Evolutionary conservation across 1,284 basidiomycete genomes (phyloP).

Genomic region (Heterobasidion occidentale): DNA sequence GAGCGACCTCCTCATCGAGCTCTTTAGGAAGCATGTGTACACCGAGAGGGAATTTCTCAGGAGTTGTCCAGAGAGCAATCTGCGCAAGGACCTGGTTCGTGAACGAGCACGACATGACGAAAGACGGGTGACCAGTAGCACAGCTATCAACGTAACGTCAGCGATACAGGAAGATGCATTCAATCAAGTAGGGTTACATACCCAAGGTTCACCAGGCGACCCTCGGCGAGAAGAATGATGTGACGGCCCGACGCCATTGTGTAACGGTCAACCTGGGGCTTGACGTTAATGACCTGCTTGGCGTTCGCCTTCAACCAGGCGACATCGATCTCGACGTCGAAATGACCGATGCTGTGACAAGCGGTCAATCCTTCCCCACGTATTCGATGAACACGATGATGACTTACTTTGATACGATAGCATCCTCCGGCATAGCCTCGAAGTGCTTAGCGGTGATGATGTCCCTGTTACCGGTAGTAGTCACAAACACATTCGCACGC

Average conservation of each 20-base stretch:
- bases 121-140: conserved; percentile 89
- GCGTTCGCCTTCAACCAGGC: conserved; percentile 98
- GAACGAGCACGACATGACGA: conserved; percentile 99
- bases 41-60: conserved; percentile 85
- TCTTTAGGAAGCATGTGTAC: conserved; percentile 97
- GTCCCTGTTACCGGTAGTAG: conserved; percentile 98
- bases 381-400: not conserved
- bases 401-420: conserved; percentile 93
- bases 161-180: not conserved
- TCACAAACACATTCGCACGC: conserved; percentile 91
- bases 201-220: conserved; percentile 98
- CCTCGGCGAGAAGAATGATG: conserved; percentile 96
- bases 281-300: conserved; percentile 82
- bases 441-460: conserved; percentile 96
- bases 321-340: conserved; percentile 98
- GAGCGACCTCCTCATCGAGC: conserved; percentile 98
- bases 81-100: conserved; percentile 98
- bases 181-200: conserved; percentile 30
- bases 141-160: conserved; percentile 33
- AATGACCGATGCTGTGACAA: conserved; percentile 82
- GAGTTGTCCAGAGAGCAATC: conserved; percentile 96
- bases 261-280: conserved; percentile 99
- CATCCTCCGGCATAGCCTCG: conserved; percentile 92
- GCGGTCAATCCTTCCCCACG: conserved; percentile 3
- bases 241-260: conserved; percentile 89